These are phyloP conservation scores for Pleurotus eryngii DNA, from an alignment of 768 basidiomycete genomes.

Conservation along the genomic window DNA sequence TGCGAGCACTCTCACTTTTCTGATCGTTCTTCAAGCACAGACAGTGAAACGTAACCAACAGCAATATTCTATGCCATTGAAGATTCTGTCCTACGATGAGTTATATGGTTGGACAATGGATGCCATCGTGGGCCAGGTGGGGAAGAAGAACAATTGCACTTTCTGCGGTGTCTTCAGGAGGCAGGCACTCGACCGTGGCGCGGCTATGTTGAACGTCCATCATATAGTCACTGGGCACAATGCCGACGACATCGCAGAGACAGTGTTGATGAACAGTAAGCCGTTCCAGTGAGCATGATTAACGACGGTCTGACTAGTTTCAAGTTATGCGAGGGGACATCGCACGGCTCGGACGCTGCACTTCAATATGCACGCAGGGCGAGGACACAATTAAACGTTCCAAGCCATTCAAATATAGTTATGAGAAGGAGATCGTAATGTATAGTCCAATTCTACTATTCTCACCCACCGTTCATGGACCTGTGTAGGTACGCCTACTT, in stretches of 20 bases:
- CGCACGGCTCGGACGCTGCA: slow-evolving; percentile 89
- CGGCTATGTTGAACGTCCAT: slow-evolving; percentile 82
- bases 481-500: slow-evolving; percentile 91
- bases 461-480: slow-evolving; percentile 8
- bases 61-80: slow-evolving; percentile 93
- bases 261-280: slow-evolving; percentile 95
- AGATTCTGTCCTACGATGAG: slow-evolving; percentile 94
- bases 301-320: no score
- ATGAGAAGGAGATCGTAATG: slow-evolving; percentile 99
- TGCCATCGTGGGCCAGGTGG: slow-evolving; percentile 88
- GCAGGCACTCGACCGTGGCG: slow-evolving; percentile 95
- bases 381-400: slow-evolving; percentile 96
- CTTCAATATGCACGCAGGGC: slow-evolving; percentile 90
- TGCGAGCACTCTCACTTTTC: background rate
- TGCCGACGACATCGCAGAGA: slow-evolving; percentile 98
- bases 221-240: slow-evolving; percentile 99
- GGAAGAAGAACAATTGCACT: slow-evolving; percentile 97
- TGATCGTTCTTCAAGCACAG: slow-evolving; percentile 35
- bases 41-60: slow-evolving; percentile 96
- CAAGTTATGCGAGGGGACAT: slow-evolving; percentile 98
- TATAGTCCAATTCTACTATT: slow-evolving; percentile 29
- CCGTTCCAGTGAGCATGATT: no score
- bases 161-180: slow-evolving; percentile 98
- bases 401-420: slow-evolving; percentile 99
- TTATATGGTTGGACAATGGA: slow-evolving; percentile 99